phyloP scores from a whole-genome alignment of 2,329 filamentous ascomycete species.

The Talaromyces sp. region DNA sequence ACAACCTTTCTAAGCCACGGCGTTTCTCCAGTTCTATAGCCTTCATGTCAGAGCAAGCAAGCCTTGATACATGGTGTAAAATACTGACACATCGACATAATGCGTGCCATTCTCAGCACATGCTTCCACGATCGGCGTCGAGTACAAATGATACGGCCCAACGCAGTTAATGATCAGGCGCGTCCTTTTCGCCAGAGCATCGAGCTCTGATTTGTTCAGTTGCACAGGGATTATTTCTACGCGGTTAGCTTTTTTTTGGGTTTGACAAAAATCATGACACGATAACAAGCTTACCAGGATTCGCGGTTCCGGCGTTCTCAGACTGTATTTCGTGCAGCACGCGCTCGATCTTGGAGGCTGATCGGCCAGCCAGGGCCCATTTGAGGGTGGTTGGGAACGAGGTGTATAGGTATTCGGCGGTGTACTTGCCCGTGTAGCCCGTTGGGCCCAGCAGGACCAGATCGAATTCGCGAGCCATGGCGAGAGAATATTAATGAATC shows the following conservation, averaged over 20 bases:
- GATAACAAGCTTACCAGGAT: slow-evolving; percentile 54
- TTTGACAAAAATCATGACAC: neutral
- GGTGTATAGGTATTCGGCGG: slow-evolving; percentile 67
- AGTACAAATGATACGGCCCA: slow-evolving; percentile 60
- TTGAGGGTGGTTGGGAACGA: slow-evolving; percentile 69
- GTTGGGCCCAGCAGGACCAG: slow-evolving; percentile 62
- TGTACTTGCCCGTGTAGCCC: slow-evolving; percentile 78
- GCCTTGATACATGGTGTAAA: neutral
- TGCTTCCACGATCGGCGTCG: slow-evolving; percentile 59
- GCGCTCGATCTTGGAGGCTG: slow-evolving; percentile 65
- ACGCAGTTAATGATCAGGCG: slow-evolving; percentile 56
- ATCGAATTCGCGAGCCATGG: slow-evolving; percentile 48
- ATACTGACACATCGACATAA: slow-evolving; percentile 55
- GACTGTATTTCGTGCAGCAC: slow-evolving; percentile 62
- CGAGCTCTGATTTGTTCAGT: slow-evolving; percentile 47
- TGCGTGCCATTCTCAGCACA: slow-evolving; percentile 62
- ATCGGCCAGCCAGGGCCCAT: slow-evolving; percentile 85
- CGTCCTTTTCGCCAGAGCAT: slow-evolving; percentile 49
- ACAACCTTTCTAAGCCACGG: slow-evolving; percentile 61
- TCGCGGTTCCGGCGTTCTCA: slow-evolving; percentile 62
- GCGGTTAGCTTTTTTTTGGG: neutral
- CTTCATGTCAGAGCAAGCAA: slow-evolving; percentile 5
- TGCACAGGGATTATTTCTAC: slow-evolving; percentile 42
- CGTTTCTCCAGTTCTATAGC: slow-evolving; percentile 53
- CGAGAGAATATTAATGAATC: neutral